Base-by-base conservation (phyloP, 345 rosid genomes). In the Populus pruinosa region DNA sequence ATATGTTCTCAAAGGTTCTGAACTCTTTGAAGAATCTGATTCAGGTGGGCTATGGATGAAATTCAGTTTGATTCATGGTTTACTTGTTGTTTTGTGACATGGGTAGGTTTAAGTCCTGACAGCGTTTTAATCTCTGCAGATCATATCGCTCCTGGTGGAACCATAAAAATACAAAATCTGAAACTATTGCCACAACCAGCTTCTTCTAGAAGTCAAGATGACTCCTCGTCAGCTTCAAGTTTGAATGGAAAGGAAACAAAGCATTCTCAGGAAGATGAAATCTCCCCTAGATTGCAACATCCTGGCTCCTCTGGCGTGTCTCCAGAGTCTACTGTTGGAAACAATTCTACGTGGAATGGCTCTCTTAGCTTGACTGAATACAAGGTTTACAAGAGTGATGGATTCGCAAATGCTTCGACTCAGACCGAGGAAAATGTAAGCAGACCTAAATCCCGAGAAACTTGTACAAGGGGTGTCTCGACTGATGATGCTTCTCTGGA, bases 1-100 rank as follows among this genome's bases (percentile, higher is more conserved):
- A 71, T 96, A 93, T 39, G 91, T 96, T 74, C 97, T 95, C 67
- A 95, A 95, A 85, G 99, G 99, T 62, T 95, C 99, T 25, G 97
- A 95, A 88, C 84, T 93, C 21, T 90, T 90, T 55, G 92, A 90
- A 10, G 96, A 92, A 39, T 86, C 94, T 14, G 88, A 71, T 78
- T 82, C 93, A 77, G 99, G 99, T 93, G 56, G 69, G 41, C 59
- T 25, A 49, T 27, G 1, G 25, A 49, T 27, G 1, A 16, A 6
- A 20, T 44, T 55, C 44, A 20, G 6, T 56, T 27, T 2, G 18
- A 31, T 21, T 62, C 11, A 43, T 44, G 66, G 33, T 6, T 17
- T n/a, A 64, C 56, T 64, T 55, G 61, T 12, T 56, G 13, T 56
- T 67, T 71, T 71, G 0, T 65, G 39, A 35, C 20, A 12, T 25